phyloP scores from a whole-genome alignment of 2,329 filamentous ascomycete species.

The Diplodia seriata region DNA sequence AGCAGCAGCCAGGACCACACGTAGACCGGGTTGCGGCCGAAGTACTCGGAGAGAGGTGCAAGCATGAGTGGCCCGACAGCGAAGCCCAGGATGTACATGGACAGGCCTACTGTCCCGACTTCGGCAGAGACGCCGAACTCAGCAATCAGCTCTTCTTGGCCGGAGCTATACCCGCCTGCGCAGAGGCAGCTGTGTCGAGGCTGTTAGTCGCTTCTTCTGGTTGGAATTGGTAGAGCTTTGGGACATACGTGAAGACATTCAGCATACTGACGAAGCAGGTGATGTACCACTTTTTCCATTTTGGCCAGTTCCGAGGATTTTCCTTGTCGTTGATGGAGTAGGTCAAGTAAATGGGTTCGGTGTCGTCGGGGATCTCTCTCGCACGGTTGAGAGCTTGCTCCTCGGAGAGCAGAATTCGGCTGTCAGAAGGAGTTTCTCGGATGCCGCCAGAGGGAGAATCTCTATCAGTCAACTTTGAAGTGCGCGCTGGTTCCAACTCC shows the following conservation, averaged over 20 bases:
- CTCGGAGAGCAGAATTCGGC: slow-evolving; percentile 33
- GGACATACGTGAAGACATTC: slow-evolving; percentile 35
- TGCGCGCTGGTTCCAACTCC: slow-evolving; percentile 23
- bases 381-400: slow-evolving; percentile 35
- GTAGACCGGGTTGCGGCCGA: slow-evolving; percentile 39
- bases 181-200: slow-evolving; percentile 13
- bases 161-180: slow-evolving; percentile 31
- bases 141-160: slow-evolving; percentile 14
- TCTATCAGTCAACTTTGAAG: not conserved
- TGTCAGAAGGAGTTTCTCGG: not conserved
- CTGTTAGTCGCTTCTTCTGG: not conserved
- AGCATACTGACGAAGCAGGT: slow-evolving; percentile 50
- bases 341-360: slow-evolving; percentile 36
- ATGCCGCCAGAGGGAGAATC: slow-evolving; percentile 7
- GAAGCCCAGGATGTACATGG: slow-evolving; percentile 42
- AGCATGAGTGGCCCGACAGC: slow-evolving; percentile 42
- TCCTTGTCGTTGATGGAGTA: slow-evolving; percentile 40
- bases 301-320: slow-evolving; percentile 52
- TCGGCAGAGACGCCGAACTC: slow-evolving; percentile 25
- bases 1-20: slow-evolving; percentile 39
- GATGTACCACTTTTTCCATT: slow-evolving; percentile 51
- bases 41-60: slow-evolving; percentile 43
- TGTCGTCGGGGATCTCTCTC: slow-evolving; percentile 35
- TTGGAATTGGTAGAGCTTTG: not conserved
- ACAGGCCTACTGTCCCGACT: slow-evolving; percentile 37